Conservation (phyloP, 2,329 filamentous ascomycete genomes). For the Verticillium nubilum region DNA sequence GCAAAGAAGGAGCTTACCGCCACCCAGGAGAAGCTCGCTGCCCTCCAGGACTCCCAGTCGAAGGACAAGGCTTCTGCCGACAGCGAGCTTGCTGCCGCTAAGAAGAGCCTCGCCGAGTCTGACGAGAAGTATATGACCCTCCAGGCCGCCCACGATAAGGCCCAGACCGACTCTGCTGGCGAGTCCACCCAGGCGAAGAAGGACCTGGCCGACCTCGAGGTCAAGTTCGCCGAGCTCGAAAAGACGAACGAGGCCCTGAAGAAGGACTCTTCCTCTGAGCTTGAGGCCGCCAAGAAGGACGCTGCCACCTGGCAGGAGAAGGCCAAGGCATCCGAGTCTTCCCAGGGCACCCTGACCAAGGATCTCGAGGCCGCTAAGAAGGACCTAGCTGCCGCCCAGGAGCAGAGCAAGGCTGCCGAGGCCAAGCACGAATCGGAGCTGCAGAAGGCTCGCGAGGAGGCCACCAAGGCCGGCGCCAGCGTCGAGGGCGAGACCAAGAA, state of each 20-base stretch:
- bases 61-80: slow-evolving; percentile 11
- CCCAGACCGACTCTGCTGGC: slow-evolving; percentile 24
- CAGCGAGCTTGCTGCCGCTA: slow-evolving; percentile 6
- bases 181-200: slow-evolving; percentile 22
- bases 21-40: slow-evolving; percentile 18
- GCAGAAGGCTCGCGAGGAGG: slow-evolving; percentile 12
- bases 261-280: slow-evolving; percentile 6
- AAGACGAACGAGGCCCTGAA: slow-evolving; percentile 18
- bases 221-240: slow-evolving; percentile 10
- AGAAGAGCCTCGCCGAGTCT: slow-evolving; percentile 12
- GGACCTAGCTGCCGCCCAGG: slow-evolving; percentile 14
- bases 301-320: slow-evolving; percentile 17
- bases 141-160: slow-evolving; percentile 15
- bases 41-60: slow-evolving; percentile 2
- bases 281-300: slow-evolving; percentile 23
- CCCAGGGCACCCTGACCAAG: slow-evolving; percentile 20
- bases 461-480: slow-evolving; percentile 8
- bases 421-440: slow-evolving; percentile 10
- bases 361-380: slow-evolving; percentile 20
- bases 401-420: slow-evolving; percentile 14
- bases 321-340: slow-evolving; percentile 14
- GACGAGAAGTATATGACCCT: slow-evolving; percentile 15
- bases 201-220: slow-evolving; percentile 17
- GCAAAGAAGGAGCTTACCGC: slow-evolving; percentile 19
- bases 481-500: slow-evolving; percentile 7